Evolutionary conservation across 371 early-diverging fungal species (phyloP), one percentile per base, ranked within the genome.

Genomic region (Mucor plumbeus): DNA sequence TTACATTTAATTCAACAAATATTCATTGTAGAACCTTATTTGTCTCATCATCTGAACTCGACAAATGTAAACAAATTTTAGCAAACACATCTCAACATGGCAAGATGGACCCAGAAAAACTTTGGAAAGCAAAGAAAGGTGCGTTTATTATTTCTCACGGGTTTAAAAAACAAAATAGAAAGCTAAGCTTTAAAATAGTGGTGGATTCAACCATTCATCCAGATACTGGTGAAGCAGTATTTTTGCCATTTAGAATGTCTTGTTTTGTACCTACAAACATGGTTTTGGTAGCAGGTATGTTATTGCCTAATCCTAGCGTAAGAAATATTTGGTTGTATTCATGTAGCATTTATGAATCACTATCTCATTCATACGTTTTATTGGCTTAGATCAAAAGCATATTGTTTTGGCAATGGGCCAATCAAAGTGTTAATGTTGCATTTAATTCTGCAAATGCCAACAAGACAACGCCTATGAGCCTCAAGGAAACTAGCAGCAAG

Each of bases 391-490:
- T 84, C 31, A 85, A 81, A 50, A 81, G 80, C 38, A 90, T 93
- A 65, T 63, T 93, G 39, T 91, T 91, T 73, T 93, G 93, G 91
- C 94, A 94, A 72, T 94, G 92, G 94, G 75, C 89, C 57, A 94
- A 94, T 75, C 94, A 94, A 73, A 85, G 84, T 55, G 88, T 90
- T 55, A 94, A 94, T 74, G 92, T 93, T 7, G 94, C 93, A 7
- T 88, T 94, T 78, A 94, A 94, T 79, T 94, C 88, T 59, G 85
- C 86, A 44, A 94, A 94, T 72, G 92, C 94, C 14, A 94, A 94
- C 80, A 94, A 94, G 75, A 90, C 93, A 5, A 90, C 88, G 1
- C 83, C 85, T 53, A 90, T 94, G 93, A 76, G 83, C 68, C 67
- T 86, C 59, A 76, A 83, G 36, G 94, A 94, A 67, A 93, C 91